Base-by-base conservation (phyloP, 1,284 basidiomycete genomes). In the Pseudozyma thailandica region DNA sequence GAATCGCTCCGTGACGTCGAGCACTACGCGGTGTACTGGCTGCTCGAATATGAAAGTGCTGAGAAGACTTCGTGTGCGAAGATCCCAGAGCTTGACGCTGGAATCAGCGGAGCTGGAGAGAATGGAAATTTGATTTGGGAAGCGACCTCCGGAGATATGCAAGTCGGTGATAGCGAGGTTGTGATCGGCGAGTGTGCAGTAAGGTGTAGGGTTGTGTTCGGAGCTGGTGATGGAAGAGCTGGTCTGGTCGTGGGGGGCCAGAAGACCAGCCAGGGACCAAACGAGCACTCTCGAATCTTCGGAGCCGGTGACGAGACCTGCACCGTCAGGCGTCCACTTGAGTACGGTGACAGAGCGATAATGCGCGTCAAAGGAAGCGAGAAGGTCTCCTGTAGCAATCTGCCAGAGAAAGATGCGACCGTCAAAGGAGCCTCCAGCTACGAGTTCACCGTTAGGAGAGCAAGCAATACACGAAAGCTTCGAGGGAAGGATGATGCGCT, bases 401-500 rank as follows among this genome's bases (percentile, higher is more conserved):
- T 96, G 93, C 95, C 95, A 98, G 1, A 98, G 84, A 80, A 94
- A 94, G 76, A 98, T 88, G 50, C 93, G 89, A 26, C 95, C 95
- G 78, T 92, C 91, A 2, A 87, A 84, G 0, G 92, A 94, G 21
- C 94, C 95, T 13, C 90, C 93, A 0, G 92, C 94, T 72, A 92
- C 91, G 74, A 90, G 92, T 20, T 86, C 84, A 2, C 92, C 93
- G 47, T 85, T 86, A 4, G 86, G 86, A 79, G 94, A 92, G 6
- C 92, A 82, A 2, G 90, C 86, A 38, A 97, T 87, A 75, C 91
- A 92, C 12, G 89, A 87, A 47, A 97, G 85, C 79, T 91, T 92
- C 82, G 97, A 93, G 0, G 95, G 93, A 0, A 97, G 86, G 16
- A 97, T 90, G 42, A 95, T 88, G 82, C 94, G 93, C 49, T 91